Evolutionary conservation across 106 monocot species (phyloP).

Genomic region (Agapanthus africanus): DNA sequence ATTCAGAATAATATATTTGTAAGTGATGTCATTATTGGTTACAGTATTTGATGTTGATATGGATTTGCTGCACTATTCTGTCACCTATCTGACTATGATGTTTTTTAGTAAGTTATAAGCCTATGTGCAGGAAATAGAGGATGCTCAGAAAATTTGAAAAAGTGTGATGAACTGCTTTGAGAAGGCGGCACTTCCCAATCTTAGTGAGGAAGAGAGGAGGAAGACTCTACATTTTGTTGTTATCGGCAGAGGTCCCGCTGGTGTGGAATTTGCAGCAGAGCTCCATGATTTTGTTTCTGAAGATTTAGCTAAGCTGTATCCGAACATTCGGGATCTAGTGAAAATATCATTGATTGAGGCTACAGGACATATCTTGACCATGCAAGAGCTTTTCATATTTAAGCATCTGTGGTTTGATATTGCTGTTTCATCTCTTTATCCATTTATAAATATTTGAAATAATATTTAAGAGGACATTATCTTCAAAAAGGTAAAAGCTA

Average conservation of each 20-base stretch:
- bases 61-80: too few relatives aligned
- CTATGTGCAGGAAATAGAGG: slow-evolving; percentile 78
- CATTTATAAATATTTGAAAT: too few relatives aligned
- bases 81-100: too few relatives aligned
- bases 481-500: too few relatives aligned
- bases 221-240: slow-evolving; percentile 74
- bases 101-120: too few relatives aligned
- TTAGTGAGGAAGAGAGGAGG: slow-evolving; percentile 62
- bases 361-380: slow-evolving; percentile 75
- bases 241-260: slow-evolving; percentile 89
- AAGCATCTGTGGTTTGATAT: too few relatives aligned
- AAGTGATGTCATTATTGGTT: not conserved
- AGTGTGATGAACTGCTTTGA: slow-evolving; percentile 83
- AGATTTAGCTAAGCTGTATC: slow-evolving; percentile 73
- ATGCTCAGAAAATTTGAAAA: slow-evolving; percentile 72
- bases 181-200: slow-evolving; percentile 58
- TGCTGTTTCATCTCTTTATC: too few relatives aligned
- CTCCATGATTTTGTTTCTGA: slow-evolving; percentile 77
- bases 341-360: slow-evolving; percentile 81
- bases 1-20: not conserved
- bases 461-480: too few relatives aligned
- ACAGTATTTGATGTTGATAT: not conserved
- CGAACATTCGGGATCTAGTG: slow-evolving; percentile 43
- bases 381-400: too few relatives aligned
- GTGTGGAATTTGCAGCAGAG: slow-evolving; percentile 86